These are phyloP conservation scores for Fibroporia radiculosa DNA, from an alignment of 768 basidiomycete species.

Conservation along the genomic window DNA sequence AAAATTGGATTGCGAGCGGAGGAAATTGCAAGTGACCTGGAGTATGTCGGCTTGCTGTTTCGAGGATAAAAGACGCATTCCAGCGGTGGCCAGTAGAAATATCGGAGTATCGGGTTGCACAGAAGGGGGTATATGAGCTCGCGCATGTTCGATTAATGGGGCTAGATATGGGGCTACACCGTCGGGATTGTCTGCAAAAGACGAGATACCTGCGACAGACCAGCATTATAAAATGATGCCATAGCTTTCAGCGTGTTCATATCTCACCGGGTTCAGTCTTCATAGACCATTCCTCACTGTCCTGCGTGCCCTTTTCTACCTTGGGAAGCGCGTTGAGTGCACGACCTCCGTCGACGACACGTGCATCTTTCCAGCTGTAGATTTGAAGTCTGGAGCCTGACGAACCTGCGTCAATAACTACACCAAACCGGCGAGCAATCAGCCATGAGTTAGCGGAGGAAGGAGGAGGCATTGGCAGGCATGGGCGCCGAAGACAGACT, in stretches of 20 bases:
- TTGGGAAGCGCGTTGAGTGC: constrained; percentile 56
- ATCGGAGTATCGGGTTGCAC: constrained; percentile 79
- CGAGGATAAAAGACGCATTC: constrained; percentile 82
- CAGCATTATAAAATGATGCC: neutral
- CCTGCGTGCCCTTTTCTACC: constrained; percentile 85
- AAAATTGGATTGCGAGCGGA: constrained; percentile 72
- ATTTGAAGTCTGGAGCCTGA: constrained; percentile 95
- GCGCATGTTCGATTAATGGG: constrained; percentile 80
- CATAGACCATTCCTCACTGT: constrained; percentile 77
- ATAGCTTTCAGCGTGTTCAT: neutral
- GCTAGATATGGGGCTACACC: constrained; percentile 68
- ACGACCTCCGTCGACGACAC: constrained; percentile 47
- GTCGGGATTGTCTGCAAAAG: constrained; percentile 62
- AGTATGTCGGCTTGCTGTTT: constrained; percentile 67
- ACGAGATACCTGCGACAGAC: constrained; percentile 66
- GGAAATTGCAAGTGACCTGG: constrained; percentile 67
- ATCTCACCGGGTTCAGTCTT: constrained; percentile 90
- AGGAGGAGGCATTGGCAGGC: constrained; percentile 64
- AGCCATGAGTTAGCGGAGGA: constrained; percentile 69
- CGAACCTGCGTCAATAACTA: constrained; percentile 98
- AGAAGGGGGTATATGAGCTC: constrained; percentile 78
- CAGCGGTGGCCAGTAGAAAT: constrained; percentile 93
- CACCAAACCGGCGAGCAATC: constrained; percentile 73
- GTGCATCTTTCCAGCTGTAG: constrained; percentile 92
- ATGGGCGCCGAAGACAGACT: constrained; percentile 8